These are phyloP conservation scores for Candida sphagnicola DNA, from an alignment of 805 yeast genomes.

Conservation along the genomic window DNA sequence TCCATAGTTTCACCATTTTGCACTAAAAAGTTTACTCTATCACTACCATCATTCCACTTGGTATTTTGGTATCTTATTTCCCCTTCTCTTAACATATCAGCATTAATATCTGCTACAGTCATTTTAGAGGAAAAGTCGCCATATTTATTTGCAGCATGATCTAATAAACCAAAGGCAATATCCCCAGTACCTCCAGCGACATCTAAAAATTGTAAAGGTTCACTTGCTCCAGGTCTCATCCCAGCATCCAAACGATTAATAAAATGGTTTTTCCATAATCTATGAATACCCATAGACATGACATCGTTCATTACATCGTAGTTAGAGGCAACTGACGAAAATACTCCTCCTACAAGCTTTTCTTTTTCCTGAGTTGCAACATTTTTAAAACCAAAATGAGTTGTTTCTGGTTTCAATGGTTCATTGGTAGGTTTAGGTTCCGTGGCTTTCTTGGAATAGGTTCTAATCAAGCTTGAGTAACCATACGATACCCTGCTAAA, in stretches of 20 bases:
- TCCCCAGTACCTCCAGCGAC: constrained; percentile 99
- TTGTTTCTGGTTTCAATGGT: constrained; percentile 41
- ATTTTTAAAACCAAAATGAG: constrained; percentile 90
- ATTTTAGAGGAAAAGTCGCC: constrained; percentile 74
- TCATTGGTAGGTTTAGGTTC: background rate
- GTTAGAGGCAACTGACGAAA: constrained; percentile 89
- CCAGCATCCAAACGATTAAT: constrained; percentile 90
- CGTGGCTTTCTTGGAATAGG: background rate
- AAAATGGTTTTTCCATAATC: constrained; percentile 92
- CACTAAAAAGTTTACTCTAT: constrained; percentile 74
- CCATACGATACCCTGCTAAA: constrained; percentile 1
- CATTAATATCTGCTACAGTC: constrained; percentile 92
- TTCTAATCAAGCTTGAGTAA: background rate
- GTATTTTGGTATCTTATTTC: constrained; percentile 63
- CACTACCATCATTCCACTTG: constrained; percentile 53
- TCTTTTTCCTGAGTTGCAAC: constrained; percentile 81
- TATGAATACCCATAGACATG: constrained; percentile 93
- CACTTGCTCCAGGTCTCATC: constrained; percentile 72
- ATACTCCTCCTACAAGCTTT: constrained; percentile 77
- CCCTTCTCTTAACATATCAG: constrained; percentile 95
- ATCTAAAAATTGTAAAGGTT: constrained; percentile 84
- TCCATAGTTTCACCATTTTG: constrained; percentile 93
- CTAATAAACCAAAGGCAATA: constrained; percentile 91
- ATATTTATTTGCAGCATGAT: constrained; percentile 78
- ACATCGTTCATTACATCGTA: constrained; percentile 98